Conservation (phyloP, 495 filamentous ascomycete species). For the Zalerion maritima region DNA sequence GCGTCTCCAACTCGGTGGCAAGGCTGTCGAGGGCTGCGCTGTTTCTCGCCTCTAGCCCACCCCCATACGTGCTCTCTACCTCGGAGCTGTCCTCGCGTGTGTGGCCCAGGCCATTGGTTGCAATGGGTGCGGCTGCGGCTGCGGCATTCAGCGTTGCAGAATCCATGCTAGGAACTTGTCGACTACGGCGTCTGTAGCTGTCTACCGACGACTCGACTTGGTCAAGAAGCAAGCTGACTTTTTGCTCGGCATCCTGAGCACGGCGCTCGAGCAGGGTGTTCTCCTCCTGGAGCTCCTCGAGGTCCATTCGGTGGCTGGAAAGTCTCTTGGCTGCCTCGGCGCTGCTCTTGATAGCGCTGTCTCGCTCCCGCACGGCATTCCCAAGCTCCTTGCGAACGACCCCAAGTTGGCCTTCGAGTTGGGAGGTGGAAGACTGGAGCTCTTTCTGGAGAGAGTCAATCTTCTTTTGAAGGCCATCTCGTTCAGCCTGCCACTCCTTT, state of each 20-base stretch:
- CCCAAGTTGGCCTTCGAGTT: conserved; percentile 57
- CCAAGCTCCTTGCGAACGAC: conserved; percentile 53
- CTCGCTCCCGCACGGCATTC: conserved; percentile 49
- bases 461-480: conserved; percentile 46
- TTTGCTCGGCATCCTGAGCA: conserved; percentile 79
- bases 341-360: conserved; percentile 39
- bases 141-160: conserved; percentile 12
- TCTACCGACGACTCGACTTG: conserved; percentile 88
- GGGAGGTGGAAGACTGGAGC: conserved; percentile 45
- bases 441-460: conserved; percentile 52
- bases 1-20: conserved; percentile 76
- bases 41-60: conserved; percentile 45
- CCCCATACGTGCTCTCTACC: conserved; percentile 31
- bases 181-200: conserved; percentile 67
- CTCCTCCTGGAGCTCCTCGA: conserved; percentile 70
- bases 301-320: conserved; percentile 42
- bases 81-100: conserved; percentile 47
- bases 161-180: conserved; percentile 18
- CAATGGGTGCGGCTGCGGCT: conserved; percentile 18
- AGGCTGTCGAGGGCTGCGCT: conserved; percentile 81
- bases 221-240: conserved; percentile 82
- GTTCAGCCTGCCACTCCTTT: conserved; percentile 66
- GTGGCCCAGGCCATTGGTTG: conserved; percentile 23
- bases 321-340: conserved; percentile 47
- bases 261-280: conserved; percentile 65